phyloP scores from a whole-genome alignment of 805 yeast genomes.

The Pichia membranifaciens region DNA sequence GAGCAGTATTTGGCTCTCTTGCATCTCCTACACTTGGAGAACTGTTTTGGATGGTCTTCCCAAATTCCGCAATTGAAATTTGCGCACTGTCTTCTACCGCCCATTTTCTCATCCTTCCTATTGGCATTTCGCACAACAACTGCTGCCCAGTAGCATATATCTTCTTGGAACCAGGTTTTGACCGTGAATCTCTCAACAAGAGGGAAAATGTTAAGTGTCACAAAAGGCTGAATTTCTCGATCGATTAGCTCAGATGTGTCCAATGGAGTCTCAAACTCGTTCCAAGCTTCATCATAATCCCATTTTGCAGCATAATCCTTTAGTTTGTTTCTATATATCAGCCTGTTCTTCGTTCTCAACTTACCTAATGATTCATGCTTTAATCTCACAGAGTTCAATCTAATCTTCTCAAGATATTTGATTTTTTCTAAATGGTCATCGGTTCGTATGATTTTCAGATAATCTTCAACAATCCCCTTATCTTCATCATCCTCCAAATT shows the following conservation, averaged over 20 bases:
- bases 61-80: slow-evolving; percentile 88
- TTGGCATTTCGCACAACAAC: slow-evolving; percentile 97
- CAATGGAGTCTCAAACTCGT: slow-evolving; percentile 27
- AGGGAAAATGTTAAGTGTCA: slow-evolving; percentile 70
- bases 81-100: slow-evolving; percentile 94
- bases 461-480: slow-evolving; percentile 16
- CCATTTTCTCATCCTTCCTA: slow-evolving; percentile 77
- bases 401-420: slow-evolving; percentile 25
- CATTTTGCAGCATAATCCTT: slow-evolving; percentile 33
- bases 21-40: slow-evolving; percentile 92
- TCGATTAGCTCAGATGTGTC: slow-evolving; percentile 23
- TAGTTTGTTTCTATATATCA: slow-evolving; percentile 20
- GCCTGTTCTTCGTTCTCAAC: slow-evolving; percentile 25
- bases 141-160: slow-evolving; percentile 93
- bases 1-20: slow-evolving; percentile 94
- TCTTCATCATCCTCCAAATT: slow-evolving; percentile 10
- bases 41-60: slow-evolving; percentile 87
- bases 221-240: slow-evolving; percentile 35
- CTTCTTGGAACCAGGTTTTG: slow-evolving; percentile 57
- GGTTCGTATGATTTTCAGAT: slow-evolving; percentile 20
- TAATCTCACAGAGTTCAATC: slow-evolving; percentile 23
- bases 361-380: slow-evolving; percentile 26
- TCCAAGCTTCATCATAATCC: slow-evolving; percentile 38
- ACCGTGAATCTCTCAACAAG: slow-evolving; percentile 87
- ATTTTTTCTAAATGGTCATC: slow-evolving; percentile 23